Evolutionary conservation across 805 yeast species (phyloP).

Genomic region (Kluyveromyces aestuarii): DNA sequence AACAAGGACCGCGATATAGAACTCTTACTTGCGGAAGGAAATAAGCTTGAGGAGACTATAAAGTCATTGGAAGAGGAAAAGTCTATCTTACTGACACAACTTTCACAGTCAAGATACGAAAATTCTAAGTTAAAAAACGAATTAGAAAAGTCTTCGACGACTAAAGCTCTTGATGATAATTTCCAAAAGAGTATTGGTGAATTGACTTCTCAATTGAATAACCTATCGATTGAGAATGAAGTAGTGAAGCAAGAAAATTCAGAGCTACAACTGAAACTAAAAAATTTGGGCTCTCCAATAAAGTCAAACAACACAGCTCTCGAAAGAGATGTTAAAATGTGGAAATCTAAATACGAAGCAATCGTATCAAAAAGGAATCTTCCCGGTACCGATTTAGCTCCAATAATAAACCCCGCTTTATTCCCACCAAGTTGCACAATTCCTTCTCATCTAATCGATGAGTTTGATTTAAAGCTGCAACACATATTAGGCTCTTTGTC

Average conservation of each 20-base stretch:
- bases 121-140: conserved; percentile 11
- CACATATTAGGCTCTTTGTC: conserved; percentile 1
- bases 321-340: conserved; percentile 17
- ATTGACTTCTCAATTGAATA: conserved; percentile 18
- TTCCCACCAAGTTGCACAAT: conserved; percentile 6
- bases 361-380: background rate
- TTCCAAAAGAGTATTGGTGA: conserved; percentile 19
- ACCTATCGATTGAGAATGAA: conserved; percentile 27
- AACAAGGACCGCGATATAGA: conserved; percentile 37
- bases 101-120: conserved; percentile 19
- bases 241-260: conserved; percentile 30
- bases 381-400: background rate
- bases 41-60: conserved; percentile 39
- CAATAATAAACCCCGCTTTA: conserved; percentile 2
- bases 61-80: conserved; percentile 30
- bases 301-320: conserved; percentile 1
- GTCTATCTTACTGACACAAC: conserved; percentile 16
- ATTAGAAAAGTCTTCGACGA: conserved; percentile 6
- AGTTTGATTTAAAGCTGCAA: conserved; percentile 2
- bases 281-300: conserved; percentile 4
- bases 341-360: conserved; percentile 1
- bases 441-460: conserved; percentile 4
- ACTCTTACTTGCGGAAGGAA: conserved; percentile 37
- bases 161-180: conserved; percentile 8
- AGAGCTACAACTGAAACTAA: conserved; percentile 40